Percentiles rank a stretch among this genome's conserved stretches.
phyloP scores from a whole-genome alignment of 768 basidiomycete species.

The Chalciporus chontae region DNA sequence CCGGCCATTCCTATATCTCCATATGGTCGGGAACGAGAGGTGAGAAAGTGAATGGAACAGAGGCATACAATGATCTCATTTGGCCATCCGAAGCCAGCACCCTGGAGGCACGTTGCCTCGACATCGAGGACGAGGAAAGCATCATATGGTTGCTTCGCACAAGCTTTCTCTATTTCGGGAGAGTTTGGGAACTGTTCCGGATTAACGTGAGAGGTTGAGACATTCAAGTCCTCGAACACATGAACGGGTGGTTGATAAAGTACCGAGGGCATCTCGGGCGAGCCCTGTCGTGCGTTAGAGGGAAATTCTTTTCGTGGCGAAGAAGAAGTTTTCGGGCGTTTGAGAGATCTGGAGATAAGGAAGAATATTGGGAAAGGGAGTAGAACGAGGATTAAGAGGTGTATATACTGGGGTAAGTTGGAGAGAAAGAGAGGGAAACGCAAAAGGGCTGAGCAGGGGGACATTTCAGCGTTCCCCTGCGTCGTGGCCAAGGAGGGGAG shows the following conservation, averaged over 20 bases:
- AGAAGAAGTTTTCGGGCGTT: background rate
- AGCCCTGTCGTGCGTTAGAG: background rate
- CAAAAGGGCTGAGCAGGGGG: background rate
- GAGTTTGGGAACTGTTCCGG: background rate
- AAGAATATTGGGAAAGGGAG: constrained; percentile 7
- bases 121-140: constrained; percentile 87
- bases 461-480: constrained; percentile 8
- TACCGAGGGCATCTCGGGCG: constrained; percentile 18
- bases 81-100: constrained; percentile 72
- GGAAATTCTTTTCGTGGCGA: background rate
- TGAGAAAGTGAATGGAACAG: constrained; percentile 1
- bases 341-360: constrained; percentile 4
- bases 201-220: constrained; percentile 2
- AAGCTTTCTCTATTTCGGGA: constrained; percentile 11
- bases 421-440: background rate
- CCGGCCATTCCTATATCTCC: constrained; percentile 78
- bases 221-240: constrained; percentile 4
- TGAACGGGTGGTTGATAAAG: constrained; percentile 8
- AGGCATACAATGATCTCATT: constrained; percentile 90
- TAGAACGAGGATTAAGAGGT: background rate
- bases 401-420: constrained; percentile 11
- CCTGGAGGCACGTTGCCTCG: constrained; percentile 76
- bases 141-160: constrained; percentile 54
- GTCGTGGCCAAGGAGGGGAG: constrained; percentile 6
- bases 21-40: constrained; percentile 7